A percentile compares a stretch with the other conserved stretches of the same genome.
These are phyloP conservation scores for Gymnopilus dilepis DNA, from an alignment of 768 basidiomycete genomes.

Conservation along the genomic window DNA sequence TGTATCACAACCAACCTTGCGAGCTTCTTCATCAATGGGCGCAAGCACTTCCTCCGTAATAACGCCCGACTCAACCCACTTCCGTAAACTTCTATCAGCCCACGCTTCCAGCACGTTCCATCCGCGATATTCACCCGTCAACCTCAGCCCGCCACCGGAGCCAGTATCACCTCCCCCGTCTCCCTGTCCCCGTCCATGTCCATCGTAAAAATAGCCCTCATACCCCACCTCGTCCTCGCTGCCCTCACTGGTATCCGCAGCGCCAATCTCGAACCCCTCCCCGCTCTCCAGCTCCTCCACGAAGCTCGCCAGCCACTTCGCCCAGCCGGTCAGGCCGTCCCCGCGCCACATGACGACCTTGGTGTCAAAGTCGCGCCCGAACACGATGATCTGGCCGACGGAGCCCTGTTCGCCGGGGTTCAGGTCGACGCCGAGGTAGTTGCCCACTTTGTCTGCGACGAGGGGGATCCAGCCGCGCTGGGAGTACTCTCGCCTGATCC, in stretches of 20 bases:
- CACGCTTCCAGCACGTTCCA: conserved; percentile 94
- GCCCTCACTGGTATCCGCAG: conserved; percentile 61
- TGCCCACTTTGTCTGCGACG: conserved; percentile 90
- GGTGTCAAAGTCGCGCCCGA: conserved; percentile 98
- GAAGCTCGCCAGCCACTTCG: conserved; percentile 89
- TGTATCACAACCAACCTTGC: conserved; percentile 32
- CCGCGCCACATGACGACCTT: conserved; percentile 96
- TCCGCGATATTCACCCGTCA: conserved; percentile 87
- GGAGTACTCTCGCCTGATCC: conserved; percentile 90
- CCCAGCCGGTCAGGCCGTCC: conserved; percentile 93
- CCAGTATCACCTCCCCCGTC: conserved; percentile 81
- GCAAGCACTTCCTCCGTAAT: conserved; percentile 54
- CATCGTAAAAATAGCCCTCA: conserved; percentile 86
- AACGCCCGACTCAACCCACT: conserved; percentile 84
- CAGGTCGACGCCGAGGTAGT: conserved; percentile 96
- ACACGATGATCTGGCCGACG: conserved; percentile 94
- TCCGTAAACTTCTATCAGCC: conserved; percentile 87
- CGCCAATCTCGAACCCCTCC: conserved; percentile 85
- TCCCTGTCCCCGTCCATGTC: conserved; percentile 75
- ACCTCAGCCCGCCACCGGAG: conserved; percentile 68
- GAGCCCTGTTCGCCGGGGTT: conserved; percentile 80
- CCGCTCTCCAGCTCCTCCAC: conserved; percentile 92
- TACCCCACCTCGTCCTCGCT: conserved; percentile 89
- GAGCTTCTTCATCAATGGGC: conserved; percentile 45
- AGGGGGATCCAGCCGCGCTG: conserved; percentile 97